Base-by-base conservation (phyloP, 345 rosid species). In the Punica granatum region DNA sequence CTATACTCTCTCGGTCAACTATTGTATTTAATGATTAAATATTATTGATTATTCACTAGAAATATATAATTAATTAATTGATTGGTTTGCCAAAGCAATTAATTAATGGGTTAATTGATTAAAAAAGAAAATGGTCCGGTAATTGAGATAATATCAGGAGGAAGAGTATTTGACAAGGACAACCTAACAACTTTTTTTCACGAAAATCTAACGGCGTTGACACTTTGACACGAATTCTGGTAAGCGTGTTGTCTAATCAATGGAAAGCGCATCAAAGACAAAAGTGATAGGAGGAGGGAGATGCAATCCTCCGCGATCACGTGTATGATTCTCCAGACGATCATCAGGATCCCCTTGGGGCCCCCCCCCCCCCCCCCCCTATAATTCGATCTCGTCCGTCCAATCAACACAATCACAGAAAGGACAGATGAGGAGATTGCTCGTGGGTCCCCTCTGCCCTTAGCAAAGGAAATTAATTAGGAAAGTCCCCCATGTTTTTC, bases 161-260 rank as follows among this genome's bases (percentile, higher is more conserved):
- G 59, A 7, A 11, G 28, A 23, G 31, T 53, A 37, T 23, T 69
- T 61, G 81, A 78, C 81, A 65, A 51, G 69, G 82, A 80, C 82
- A 76, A 78, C 42, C 68, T 51, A 75, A 73, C 79, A 10, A 66
- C 80, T 72, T 70, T 54, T 2, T 23, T 34, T 67, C 32, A 48
- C 6, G 35, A 35, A 77, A 66, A 73, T 77, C 81, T 41, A 74
- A 77, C 83, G 79, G 85, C 80, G 85, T 81, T 72, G 81, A 81
- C 78, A 74, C 80, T 53, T 30, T 19, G 72, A 65, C 77, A 69
- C 64, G 71, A 79, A 70, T 68, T 75, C 76, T 68, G 75, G 80
- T 46, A 36, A 54, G 21, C 64, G 68, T 65, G 62, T 70, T 4
- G 77, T 81, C 87, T 58, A 63, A 70, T 80, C 85, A 77, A 15